Base-by-base conservation (phyloP, 148 eudicot species). In the Rhododendron ferrugineum region DNA sequence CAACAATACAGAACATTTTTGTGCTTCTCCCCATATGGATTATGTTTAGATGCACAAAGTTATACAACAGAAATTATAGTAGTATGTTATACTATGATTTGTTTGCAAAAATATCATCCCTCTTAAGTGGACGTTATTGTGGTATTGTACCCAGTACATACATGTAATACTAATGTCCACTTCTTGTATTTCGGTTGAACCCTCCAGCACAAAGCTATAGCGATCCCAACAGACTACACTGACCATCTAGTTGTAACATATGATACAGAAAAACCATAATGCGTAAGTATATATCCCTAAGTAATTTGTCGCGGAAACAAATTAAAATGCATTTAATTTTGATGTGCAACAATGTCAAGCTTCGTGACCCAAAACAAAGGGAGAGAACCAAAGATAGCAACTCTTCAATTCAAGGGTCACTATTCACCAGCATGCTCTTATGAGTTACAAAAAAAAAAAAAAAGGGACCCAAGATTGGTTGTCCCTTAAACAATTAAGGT, bases 401-500 rank as follows among this genome's bases (percentile, higher is more conserved):
- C 46, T 58, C 23, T 13, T 20, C 52, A 37, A 28, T 22, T 11
- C 79, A 62, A 75, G 72, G 80, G 47, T 77, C 32, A 36, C 47
- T 28, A 44, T 56, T 70, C 58, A 54, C 74, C 62, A 28, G 26
- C 42, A 20, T 23, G 42, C 76, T 26, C 30, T 6, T 74, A 32
- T 36, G 54, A 54, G 46, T 75, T 26, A 46, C 44, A 34, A 34
- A 34, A 34, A 34, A 34, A 26, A 23, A 22, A 8, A 3, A 11
- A 85, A 15, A 54, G 54, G 84, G 89, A 26, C 68, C 28, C 76
- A 86, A 86, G 86, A 72, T 84, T 80, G 85, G 84, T 74, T 88
- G 86, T 82, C 85, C 86, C 42, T 70, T 36, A 88, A 88, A 86
- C 70, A 84, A n/a, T n/a, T n/a, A n/a, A 82, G 72, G 77, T 46